A percentile compares a stretch with the other conserved stretches of the same genome.
phyloP scores from a whole-genome alignment of 225 moss, liverwort and hornwort genomes.

The Polytrichum formosum region DNA sequence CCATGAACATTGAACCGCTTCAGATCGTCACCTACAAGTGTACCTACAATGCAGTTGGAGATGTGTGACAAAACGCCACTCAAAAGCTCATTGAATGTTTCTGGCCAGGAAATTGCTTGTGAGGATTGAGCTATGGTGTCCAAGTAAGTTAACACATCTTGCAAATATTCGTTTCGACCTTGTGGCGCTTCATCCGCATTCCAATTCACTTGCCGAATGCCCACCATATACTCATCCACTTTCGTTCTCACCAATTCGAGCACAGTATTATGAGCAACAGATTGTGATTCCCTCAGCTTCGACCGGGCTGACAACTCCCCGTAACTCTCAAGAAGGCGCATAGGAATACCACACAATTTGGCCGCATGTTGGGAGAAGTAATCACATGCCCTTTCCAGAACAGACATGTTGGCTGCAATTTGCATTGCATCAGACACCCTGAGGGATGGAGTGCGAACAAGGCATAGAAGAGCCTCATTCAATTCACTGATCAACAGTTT shows the following conservation, averaged over 20 bases:
- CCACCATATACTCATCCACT: slow-evolving; percentile 92
- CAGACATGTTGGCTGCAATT: slow-evolving; percentile 99
- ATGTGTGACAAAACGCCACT: slow-evolving; percentile 89
- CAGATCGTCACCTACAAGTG: slow-evolving; percentile 77
- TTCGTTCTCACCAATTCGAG: slow-evolving; percentile 90
- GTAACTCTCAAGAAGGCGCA: slow-evolving; percentile 88
- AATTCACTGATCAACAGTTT: slow-evolving; percentile 74
- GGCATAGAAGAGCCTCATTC: slow-evolving; percentile 81
- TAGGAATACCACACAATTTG: slow-evolving; percentile 96
- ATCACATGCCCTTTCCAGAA: slow-evolving; percentile 88
- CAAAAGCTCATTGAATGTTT: slow-evolving; percentile 82
- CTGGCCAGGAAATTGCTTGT: slow-evolving; percentile 74
- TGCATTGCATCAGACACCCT: slow-evolving; percentile 98
- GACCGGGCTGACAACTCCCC: slow-evolving; percentile 84
- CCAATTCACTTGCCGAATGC: slow-evolving; percentile 86
- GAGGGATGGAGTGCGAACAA: slow-evolving; percentile 73
- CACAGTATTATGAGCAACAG: slow-evolving; percentile 95
- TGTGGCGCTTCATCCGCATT: slow-evolving; percentile 74
- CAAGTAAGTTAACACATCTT: slow-evolving; percentile 82
- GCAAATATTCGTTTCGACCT: slow-evolving; percentile 80
- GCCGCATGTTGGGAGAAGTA: slow-evolving; percentile 96
- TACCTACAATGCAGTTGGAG: slow-evolving; percentile 73
- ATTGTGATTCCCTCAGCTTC: slow-evolving; percentile 79
- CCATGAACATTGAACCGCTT: slow-evolving; percentile 81
- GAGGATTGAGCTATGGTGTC: slow-evolving; percentile 87